phyloP scores from a whole-genome alignment of 2,329 filamentous ascomycete genomes.

The Aspergillus vadensis region DNA sequence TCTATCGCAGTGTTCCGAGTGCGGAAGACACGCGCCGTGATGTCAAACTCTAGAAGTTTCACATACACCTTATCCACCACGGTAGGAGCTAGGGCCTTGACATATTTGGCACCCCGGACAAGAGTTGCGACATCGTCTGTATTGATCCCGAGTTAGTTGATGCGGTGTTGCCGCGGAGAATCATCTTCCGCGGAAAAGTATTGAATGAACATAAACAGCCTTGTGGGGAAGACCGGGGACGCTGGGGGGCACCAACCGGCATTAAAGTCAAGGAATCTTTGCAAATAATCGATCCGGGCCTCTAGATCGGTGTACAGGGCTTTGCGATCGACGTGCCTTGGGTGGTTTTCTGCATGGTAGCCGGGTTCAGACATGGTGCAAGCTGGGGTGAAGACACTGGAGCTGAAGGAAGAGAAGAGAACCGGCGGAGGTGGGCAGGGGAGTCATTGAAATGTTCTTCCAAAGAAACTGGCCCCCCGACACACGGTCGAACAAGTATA shows the following conservation, averaged over 20 bases:
- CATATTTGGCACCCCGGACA: slow-evolving; percentile 69
- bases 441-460: neutral
- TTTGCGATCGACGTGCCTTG: slow-evolving; percentile 65
- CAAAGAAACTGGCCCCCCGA: neutral
- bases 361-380: neutral
- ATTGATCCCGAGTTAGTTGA: neutral
- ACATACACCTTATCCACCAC: slow-evolving; percentile 83
- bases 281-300: slow-evolving; percentile 69
- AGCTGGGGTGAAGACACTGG: neutral
- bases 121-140: slow-evolving; percentile 72
- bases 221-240: neutral
- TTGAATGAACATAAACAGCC: neutral
- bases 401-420: neutral
- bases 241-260: slow-evolving; percentile 55
- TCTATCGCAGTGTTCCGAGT: slow-evolving; percentile 63
- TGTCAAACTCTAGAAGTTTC: slow-evolving; percentile 77
- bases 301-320: slow-evolving; percentile 72
- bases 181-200: neutral
- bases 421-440: neutral
- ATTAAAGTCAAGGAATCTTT: slow-evolving; percentile 74
- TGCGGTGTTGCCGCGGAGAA: neutral
- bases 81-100: slow-evolving; percentile 76
- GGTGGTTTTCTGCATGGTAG: neutral
- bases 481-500: neutral
- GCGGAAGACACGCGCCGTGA: slow-evolving; percentile 76